These are phyloP conservation scores for Aureobasidium subglaciale DNA, from an alignment of 2,329 filamentous ascomycete genomes.

Conservation along the genomic window DNA sequence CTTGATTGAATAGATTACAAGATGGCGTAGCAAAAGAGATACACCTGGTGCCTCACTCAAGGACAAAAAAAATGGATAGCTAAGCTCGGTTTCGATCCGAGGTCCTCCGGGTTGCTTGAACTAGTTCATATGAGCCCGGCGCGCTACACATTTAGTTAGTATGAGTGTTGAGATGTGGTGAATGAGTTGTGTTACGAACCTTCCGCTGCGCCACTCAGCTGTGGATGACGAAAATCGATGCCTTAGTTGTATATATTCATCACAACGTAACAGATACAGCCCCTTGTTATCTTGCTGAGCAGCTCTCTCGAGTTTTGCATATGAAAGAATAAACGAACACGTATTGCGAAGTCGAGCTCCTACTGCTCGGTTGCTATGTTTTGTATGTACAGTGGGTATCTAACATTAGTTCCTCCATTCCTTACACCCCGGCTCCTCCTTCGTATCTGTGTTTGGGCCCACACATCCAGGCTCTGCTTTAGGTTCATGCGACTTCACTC, in stretches of 20 bases:
- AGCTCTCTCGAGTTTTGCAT: too few species aligned
- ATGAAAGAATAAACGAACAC: too few species aligned
- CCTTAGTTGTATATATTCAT: not conserved
- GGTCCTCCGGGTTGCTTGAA: constrained; percentile 20
- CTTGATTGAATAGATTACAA: not conserved
- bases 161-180: not conserved
- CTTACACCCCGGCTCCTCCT: not conserved
- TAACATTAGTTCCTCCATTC: not conserved
- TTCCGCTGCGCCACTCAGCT: constrained; percentile 20
- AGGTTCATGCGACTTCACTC: too few species aligned
- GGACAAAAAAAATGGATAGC: constrained; percentile 15
- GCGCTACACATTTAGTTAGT: constrained; percentile 10
- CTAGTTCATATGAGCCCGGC: constrained; percentile 20
- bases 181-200: not conserved
- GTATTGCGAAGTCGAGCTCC: too few species aligned
- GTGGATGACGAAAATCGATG: not conserved
- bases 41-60: not conserved
- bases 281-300: too few species aligned
- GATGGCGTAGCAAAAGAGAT: not conserved
- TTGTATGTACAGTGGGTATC: not conserved
- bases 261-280: too few species aligned
- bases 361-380: too few species aligned
- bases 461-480: not conserved
- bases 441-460: not conserved
- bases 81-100: constrained; percentile 22